Evolutionary conservation across 2,329 filamentous ascomycete species (phyloP), one percentile per base, ranked within the genome.

Genomic region (Colletotrichum sp.): DNA sequence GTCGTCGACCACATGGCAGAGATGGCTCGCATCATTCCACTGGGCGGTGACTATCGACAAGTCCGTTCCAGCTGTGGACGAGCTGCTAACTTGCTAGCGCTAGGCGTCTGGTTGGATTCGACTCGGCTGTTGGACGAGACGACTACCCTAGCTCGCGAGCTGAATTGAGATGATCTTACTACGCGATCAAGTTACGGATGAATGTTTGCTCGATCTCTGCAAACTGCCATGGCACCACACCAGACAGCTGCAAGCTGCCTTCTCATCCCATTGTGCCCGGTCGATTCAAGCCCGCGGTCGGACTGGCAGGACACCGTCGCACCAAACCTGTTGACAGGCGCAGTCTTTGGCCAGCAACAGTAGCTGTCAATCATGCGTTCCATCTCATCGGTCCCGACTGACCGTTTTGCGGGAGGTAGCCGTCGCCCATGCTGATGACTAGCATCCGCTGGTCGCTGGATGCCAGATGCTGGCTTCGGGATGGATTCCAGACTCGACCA

Each of bases 241-340:
- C 36, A 36, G 24, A 57, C 32, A 36, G 28, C 74, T 77, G 76
- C 74, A 77, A 57, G 60, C 36, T 74, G 74, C 74, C 73, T 77
- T 64, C 70, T 57, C 55, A 21, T 43, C 36, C 30, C 60, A 55
- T 71, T 55, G n/a, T 32, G 43, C 24, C 76, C 52, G 57, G 28
- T 67, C 52, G 43, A 59, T 59, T 59, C 28, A 26, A 43, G n/a
- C n/a, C 16, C 43, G 65, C 24, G 21, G 60, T 57, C 55, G 32
- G 39, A 57, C 60, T 36, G 28, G 48, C 24, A 48, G 63, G 57
- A 72, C 21, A 28, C 39, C 15, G 69, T 76, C 28, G 30, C 30
- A 76, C 75, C 18, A 43, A 66, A 76, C 39, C 36, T 63, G 48
- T 24, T 61, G 64, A 65, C 43, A 75, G 68, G 28, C 28, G 65